These are phyloP conservation scores for Neurospora intermedia DNA, from an alignment of 495 filamentous ascomycete species.

Conservation along the genomic window DNA sequence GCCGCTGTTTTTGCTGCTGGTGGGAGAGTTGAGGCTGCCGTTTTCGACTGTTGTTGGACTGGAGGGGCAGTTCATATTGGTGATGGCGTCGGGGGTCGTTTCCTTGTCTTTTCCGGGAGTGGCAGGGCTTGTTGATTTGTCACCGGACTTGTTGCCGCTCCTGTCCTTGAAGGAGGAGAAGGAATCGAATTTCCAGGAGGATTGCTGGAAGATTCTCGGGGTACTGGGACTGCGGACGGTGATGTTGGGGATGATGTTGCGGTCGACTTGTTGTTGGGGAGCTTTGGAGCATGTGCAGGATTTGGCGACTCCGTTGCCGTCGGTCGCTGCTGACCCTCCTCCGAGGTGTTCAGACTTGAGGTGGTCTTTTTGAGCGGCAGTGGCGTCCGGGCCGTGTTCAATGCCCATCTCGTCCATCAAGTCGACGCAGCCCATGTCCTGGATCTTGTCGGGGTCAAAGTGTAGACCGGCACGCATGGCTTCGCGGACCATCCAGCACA, in stretches of 20 bases:
- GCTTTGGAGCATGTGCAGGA: not conserved
- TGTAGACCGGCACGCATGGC: conserved; percentile 61
- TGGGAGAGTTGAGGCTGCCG: not conserved
- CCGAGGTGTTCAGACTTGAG: not conserved
- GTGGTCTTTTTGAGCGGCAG: not conserved
- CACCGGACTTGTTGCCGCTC: not conserved
- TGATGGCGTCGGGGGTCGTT: not conserved
- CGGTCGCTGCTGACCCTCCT: not conserved
- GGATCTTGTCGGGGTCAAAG: conserved; percentile 60
- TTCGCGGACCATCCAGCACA: conserved; percentile 80
- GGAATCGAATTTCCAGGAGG: not conserved
- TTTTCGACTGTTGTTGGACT: not conserved
- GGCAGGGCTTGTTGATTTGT: not conserved
- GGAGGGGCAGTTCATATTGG: not conserved
- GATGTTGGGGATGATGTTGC: conserved; percentile 23
- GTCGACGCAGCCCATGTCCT: conserved; percentile 47
- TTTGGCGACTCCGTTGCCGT: not conserved
- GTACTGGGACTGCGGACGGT: conserved; percentile 23
- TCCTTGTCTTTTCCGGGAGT: conserved; percentile 5
- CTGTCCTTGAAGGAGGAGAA: not conserved
- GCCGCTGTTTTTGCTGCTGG: not conserved
- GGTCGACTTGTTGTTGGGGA: not conserved
- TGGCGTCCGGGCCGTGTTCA: not conserved
- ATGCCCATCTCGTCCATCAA: conserved; percentile 11
- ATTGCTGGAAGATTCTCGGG: conserved; percentile 11